Evolutionary conservation across 169 alveolate species (phyloP), one percentile per base, ranked within the genome.

Genomic region (Plasmodium yoelii): DNA sequence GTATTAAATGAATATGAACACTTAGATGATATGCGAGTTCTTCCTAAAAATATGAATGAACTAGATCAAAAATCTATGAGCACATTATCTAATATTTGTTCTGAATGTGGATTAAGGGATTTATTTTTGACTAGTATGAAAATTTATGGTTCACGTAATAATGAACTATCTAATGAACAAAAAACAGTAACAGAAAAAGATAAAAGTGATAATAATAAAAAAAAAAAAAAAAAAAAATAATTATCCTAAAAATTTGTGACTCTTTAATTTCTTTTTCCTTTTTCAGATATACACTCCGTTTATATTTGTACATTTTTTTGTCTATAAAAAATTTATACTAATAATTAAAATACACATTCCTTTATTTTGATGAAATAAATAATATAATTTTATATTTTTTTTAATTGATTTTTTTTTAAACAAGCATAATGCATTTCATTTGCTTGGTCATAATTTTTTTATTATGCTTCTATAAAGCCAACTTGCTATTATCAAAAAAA

Each of bases 91-190:
- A 61, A 72, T 49, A 69, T 70, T 34, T 92, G 95, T 46, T 87
- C 92, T 8, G 91, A 92, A 44, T 65, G 90, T 47, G 95, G 95
- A 19, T 51, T 92, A 51, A 73, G 93, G 39, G 92, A 92, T 47
- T 67, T 92, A 5, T 92, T 92, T 51, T 64, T 92, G 71, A 92
- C 95, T 13, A 92, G 94, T 57, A 92, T 92, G 95, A 92, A 92
- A 22, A 92, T 92, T 61, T 92, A 92, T 24, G 49, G 70, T 26
- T 2, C 69, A 5, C 47, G 61, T 49, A 74, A 59, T 1, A 68
- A 86, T 28, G n/a, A 42, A 9, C 42, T 42, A 28, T 44, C 70
- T 28, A 39, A 13, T 69, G 87, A 86, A 13, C 42, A 34, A 34
- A 34, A 34, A 3, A 34, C 15, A 65, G 47, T 12, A 8, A 56